phyloP scores from a whole-genome alignment of 805 yeast species.

The Metschnikowia rubicola region DNA sequence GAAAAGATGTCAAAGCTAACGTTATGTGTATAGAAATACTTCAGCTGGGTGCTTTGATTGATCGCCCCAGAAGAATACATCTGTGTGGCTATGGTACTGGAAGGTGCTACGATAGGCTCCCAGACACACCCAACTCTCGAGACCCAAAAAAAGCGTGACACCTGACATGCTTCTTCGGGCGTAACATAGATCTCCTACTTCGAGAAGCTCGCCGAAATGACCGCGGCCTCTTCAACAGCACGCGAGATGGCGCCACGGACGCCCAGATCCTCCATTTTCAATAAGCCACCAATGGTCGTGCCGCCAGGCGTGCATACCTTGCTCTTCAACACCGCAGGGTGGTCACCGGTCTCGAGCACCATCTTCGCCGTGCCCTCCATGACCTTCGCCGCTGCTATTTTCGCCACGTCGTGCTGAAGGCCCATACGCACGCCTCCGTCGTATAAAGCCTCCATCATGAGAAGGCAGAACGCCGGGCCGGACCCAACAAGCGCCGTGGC shows the following conservation, averaged over 20 bases:
- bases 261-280: conserved; percentile 88
- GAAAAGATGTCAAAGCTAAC: no score
- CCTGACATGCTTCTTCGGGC: neutral
- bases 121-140: no score
- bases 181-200: conserved; percentile 22
- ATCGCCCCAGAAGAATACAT: no score
- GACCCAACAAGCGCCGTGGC: conserved; percentile 95
- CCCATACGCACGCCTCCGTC: conserved; percentile 97
- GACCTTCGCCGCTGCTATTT: conserved; percentile 86
- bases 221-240: conserved; percentile 91
- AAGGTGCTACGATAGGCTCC: no score
- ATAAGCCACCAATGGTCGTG: conserved; percentile 91
- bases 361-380: conserved; percentile 91
- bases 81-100: no score
- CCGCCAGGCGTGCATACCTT: conserved; percentile 97
- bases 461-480: conserved; percentile 90
- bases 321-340: conserved; percentile 84
- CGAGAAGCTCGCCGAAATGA: conserved; percentile 57
- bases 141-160: no score
- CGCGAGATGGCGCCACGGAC: conserved; percentile 83
- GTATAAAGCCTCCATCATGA: conserved; percentile 85
- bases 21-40: no score
- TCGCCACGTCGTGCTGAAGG: conserved; percentile 78
- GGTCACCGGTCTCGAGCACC: conserved; percentile 77
- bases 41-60: no score